Evolutionary conservation across 2,329 filamentous ascomycete species (phyloP).

Genomic region (Neopestalotiopsis sp.): DNA sequence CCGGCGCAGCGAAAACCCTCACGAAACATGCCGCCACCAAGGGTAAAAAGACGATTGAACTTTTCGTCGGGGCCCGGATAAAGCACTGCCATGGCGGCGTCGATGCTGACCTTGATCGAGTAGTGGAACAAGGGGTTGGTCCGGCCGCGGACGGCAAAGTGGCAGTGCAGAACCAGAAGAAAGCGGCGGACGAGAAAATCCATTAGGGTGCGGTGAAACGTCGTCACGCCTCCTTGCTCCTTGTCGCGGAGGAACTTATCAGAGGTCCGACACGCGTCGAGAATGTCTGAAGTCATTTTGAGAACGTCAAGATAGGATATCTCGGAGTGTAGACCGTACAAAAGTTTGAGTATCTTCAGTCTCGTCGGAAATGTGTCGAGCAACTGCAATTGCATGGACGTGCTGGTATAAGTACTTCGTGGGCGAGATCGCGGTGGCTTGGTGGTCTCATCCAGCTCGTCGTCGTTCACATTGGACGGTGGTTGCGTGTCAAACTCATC

Average conservation of each 20-base stretch:
- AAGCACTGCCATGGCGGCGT: conserved; percentile 44
- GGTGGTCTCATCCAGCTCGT: conserved; percentile 32
- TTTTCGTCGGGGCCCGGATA: conserved; percentile 35
- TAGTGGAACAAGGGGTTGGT: conserved; percentile 53
- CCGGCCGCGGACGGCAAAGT: conserved; percentile 48
- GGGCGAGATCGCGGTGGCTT: conserved; percentile 28
- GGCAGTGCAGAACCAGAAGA: conserved; percentile 57
- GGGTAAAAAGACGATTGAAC: conserved; percentile 42
- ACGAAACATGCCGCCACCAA: conserved; percentile 46
- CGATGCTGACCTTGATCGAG: conserved; percentile 52
- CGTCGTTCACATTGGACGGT: conserved; percentile 42
- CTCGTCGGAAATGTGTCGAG: conserved; percentile 41
- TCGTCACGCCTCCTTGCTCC: conserved; percentile 24
- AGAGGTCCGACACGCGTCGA: conserved; percentile 28
- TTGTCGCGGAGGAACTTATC: conserved; percentile 26
- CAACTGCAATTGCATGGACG: conserved; percentile 41
- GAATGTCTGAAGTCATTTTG: conserved; percentile 38
- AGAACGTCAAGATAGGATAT: conserved; percentile 41
- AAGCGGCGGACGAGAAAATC: conserved; percentile 59
- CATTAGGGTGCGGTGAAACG: conserved; percentile 53
- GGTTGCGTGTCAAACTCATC: conserved; percentile 46
- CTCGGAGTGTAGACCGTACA: conserved; percentile 40
- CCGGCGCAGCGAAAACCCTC: conserved; percentile 37
- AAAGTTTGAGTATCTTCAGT: conserved; percentile 37
- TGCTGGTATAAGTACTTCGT: conserved; percentile 17